These are phyloP conservation scores for Acacia melanoxylon DNA, from an alignment of 306 rosid genomes.

Conservation along the genomic window DNA sequence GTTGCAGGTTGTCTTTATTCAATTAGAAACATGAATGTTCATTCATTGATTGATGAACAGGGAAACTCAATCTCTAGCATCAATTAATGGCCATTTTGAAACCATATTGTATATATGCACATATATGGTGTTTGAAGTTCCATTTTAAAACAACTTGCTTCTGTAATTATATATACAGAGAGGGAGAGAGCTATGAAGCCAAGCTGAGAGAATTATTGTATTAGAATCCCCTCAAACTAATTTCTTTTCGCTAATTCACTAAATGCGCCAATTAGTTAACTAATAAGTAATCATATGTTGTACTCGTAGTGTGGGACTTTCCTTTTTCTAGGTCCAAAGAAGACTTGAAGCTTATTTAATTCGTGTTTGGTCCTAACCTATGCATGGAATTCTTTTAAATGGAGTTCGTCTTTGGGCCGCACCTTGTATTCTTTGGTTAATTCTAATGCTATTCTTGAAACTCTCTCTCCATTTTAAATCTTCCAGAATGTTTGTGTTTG, in stretches of 20 bases:
- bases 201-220: no score
- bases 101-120: neutral
- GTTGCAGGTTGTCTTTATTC: conserved; percentile 12
- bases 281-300: neutral
- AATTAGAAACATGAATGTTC: neutral
- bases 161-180: no score
- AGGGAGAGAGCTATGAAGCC: no score
- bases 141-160: neutral
- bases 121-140: neutral
- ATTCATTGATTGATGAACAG: neutral
- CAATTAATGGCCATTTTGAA: neutral
- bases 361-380: no score
- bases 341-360: neutral
- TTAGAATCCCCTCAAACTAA: no score
- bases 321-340: neutral
- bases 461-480: no score
- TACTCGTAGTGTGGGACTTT: neutral
- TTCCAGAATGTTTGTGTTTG: no score
- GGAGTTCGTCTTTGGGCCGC: no score
- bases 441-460: no score
- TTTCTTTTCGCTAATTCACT: neutral
- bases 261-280: neutral
- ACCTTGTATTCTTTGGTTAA: no score
- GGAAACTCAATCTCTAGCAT: neutral
- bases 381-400: no score